Conservation (phyloP, 768 basidiomycete species). For the Auriscalpium vulgare region DNA sequence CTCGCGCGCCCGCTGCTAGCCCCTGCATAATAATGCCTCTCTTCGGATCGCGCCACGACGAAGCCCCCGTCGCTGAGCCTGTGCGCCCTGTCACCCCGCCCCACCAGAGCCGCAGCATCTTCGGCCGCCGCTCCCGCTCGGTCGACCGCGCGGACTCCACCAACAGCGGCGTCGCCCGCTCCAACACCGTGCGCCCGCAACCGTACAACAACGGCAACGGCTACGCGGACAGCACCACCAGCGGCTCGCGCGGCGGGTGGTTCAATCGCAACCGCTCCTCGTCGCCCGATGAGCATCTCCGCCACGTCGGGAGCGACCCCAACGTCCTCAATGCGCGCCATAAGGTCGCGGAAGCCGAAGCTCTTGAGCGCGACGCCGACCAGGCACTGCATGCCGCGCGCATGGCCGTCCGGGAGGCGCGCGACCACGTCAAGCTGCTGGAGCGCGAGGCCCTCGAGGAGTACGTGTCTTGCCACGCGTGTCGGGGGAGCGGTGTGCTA, state of each 20-base stretch:
- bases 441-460: conserved; percentile 6
- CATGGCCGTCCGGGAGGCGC: conserved; percentile 2
- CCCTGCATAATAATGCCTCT: conserved; percentile 18
- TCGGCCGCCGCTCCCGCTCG: conserved; percentile 18
- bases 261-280: conserved; percentile 22
- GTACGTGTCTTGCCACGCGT: neutral
- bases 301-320: conserved; percentile 31
- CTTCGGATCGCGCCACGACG: conserved; percentile 14
- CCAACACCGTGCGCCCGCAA: conserved; percentile 5
- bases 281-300: conserved; percentile 11
- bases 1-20: neutral
- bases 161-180: neutral
- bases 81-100: conserved; percentile 13
- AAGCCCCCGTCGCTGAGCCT: conserved; percentile 9
- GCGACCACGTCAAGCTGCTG: neutral
- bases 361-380: conserved; percentile 2
- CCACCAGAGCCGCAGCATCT: conserved; percentile 16
- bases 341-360: conserved; percentile 20
- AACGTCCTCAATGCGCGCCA: conserved; percentile 39
- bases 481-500: neutral
- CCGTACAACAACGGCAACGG: conserved; percentile 5
- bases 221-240: neutral
- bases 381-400: neutral
- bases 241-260: conserved; percentile 13
- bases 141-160: conserved; percentile 1